Base-by-base conservation (phyloP, 2,329 filamentous ascomycete genomes). In the Rutstroemia sp. region DNA sequence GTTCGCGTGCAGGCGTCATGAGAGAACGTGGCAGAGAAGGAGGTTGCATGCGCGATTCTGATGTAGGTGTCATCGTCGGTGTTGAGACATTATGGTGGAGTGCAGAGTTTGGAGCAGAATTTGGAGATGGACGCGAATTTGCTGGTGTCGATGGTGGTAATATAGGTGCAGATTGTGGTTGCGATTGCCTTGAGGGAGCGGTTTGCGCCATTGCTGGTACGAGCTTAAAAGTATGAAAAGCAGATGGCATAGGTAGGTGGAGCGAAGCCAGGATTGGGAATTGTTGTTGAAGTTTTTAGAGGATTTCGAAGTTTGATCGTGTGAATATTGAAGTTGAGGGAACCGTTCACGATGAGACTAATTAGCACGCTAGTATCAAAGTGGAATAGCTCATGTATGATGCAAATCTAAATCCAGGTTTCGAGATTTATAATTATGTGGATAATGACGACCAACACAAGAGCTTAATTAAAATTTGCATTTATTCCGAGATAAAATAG, bases 181-280 rank as follows among this genome's bases (percentile, higher is more conserved):
- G 53, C 54, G 61, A 49, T 54, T 58, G 52, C 44, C 57, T 45
- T 45, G 61, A 18, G 12, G 54, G 46, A 48, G 50, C 34, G 25
- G 51, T 64, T 18, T 62, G 59, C 21, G 65, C 58, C 52, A 66
- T 63, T 65, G 67, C 67, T 61, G 66, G 63, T 45, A 66, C 61
- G 21, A 68, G 61, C 59, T 68, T 69, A 52, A 68, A 68, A 39
- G 66, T 67, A 54, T 68, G 65, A 41, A 66, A 68, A 19, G 64
- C 62, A 39, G 66, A 63, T 61, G 62, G 62, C 66, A 56, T 56
- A 47, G 16, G 49, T 56, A 34, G 21, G 38, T 46, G 42, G 18
- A 27, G 18, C 18, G 21, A 34, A 23, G n/a, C n/a, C 8, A 27
- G 18, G 39, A 41, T n/a, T 27, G 16, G 27, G 12, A 8, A 14